phyloP scores from a whole-genome alignment of 306 rosid species.

The Lablab purpureus region DNA sequence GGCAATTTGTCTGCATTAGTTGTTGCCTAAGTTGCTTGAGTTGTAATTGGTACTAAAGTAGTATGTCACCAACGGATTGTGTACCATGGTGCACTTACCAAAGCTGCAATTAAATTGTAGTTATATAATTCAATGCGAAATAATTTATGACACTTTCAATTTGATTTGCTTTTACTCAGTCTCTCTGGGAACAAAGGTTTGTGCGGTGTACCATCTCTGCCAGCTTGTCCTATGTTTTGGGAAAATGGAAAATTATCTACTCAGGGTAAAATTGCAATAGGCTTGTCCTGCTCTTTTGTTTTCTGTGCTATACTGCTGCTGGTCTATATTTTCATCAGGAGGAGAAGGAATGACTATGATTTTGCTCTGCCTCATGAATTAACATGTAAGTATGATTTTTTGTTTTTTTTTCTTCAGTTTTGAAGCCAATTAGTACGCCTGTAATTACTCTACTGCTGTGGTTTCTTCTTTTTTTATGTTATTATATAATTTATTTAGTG shows the following conservation, averaged over 20 bases:
- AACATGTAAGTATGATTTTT: conserved; percentile 68
- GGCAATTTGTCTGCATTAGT: conserved; percentile 28
- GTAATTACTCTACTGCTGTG: not conserved
- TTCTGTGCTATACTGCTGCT: conserved; percentile 65
- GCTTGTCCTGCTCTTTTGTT: conserved; percentile 63
- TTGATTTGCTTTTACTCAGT: conserved; percentile 54
- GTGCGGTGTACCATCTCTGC: conserved; percentile 84
- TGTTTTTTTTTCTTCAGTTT: conserved; percentile 17
- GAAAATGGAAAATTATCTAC: conserved; percentile 77
- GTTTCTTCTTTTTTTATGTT: conserved; percentile 12
- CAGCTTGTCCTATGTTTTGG: conserved; percentile 88
- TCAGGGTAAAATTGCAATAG: conserved; percentile 81
- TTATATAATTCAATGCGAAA: conserved; percentile 4
- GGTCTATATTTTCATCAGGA: conserved; percentile 75
- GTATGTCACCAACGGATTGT: conserved; percentile 21
- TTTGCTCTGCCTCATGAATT: conserved; percentile 91
- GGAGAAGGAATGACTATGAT: conserved; percentile 84
- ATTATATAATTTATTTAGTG: not conserved
- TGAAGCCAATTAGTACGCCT: not conserved
- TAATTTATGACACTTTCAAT: conserved; percentile 17
- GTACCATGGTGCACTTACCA: not conserved
- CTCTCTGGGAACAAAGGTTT: conserved; percentile 84
- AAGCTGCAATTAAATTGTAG: conserved; percentile 29
- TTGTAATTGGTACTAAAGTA: not conserved
- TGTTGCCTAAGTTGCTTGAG: conserved; percentile 27